phyloP scores from a whole-genome alignment of 768 basidiomycete species.

The Dictyophora rubrovolvata region DNA sequence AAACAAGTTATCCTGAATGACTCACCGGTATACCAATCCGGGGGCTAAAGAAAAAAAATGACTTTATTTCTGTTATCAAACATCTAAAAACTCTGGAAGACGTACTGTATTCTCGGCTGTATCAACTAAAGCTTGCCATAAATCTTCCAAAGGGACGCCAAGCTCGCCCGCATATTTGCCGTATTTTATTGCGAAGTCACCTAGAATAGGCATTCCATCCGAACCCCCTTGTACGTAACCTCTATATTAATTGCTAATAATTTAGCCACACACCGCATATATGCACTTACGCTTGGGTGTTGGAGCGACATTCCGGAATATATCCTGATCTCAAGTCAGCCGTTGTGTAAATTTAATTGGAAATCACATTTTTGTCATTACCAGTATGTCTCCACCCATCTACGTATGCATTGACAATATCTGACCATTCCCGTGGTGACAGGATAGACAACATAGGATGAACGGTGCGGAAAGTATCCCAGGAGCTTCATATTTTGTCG shows the following conservation, averaged over 20 bases:
- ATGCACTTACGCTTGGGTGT: slow-evolving; percentile 32
- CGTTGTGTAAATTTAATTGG: background rate
- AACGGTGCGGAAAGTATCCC: slow-evolving; percentile 45
- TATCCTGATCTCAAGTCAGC: slow-evolving; percentile 23
- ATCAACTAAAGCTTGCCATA: slow-evolving; percentile 40
- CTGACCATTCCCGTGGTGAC: slow-evolving; percentile 35
- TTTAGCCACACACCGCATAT: background rate
- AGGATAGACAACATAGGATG: slow-evolving; percentile 39
- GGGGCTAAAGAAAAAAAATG: slow-evolving; percentile 24
- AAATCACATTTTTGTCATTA: slow-evolving; percentile 8
- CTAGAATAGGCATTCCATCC: slow-evolving; percentile 43
- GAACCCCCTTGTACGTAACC: slow-evolving; percentile 42
- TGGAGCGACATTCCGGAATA: slow-evolving; percentile 41
- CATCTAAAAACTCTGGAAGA: background rate
- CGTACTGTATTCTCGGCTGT: slow-evolving; percentile 42
- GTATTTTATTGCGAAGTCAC: slow-evolving; percentile 43
- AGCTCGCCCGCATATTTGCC: slow-evolving; percentile 25
- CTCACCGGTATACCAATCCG: slow-evolving; percentile 38
- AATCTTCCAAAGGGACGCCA: slow-evolving; percentile 34
- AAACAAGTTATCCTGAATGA: background rate
- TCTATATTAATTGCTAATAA: slow-evolving; percentile 14
- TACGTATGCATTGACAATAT: slow-evolving; percentile 38
- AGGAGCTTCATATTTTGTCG: slow-evolving; percentile 27
- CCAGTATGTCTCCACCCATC: slow-evolving; percentile 43
- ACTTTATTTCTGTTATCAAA: background rate